These are phyloP conservation scores for Phytophthora cryptogea DNA, from an alignment of 352 stramenopile species.

Conservation along the genomic window DNA sequence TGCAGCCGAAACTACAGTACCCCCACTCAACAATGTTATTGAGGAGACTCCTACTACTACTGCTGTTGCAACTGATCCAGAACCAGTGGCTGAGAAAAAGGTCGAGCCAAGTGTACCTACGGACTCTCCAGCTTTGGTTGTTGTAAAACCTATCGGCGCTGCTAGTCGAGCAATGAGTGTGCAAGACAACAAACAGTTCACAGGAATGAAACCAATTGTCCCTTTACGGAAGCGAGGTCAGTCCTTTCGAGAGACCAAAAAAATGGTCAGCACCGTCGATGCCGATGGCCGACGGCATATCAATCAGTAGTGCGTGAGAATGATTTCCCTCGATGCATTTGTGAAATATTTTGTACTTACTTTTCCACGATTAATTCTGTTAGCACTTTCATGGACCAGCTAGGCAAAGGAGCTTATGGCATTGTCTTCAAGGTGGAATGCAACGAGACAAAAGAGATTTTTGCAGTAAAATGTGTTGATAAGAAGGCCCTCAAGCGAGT, in stretches of 20 bases:
- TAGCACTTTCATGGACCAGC: slow-evolving; percentile 75
- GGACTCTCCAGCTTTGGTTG: slow-evolving; percentile 20
- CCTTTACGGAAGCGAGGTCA: slow-evolving; percentile 62
- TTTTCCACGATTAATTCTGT: not conserved
- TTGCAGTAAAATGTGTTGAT: slow-evolving; percentile 78
- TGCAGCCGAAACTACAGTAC: not conserved
- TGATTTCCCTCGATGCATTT: not conserved
- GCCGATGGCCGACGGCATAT: slow-evolving; percentile 57
- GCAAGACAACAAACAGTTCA: slow-evolving; percentile 39
- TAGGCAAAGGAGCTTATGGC: slow-evolving; percentile 77
- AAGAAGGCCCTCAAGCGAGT: slow-evolving; percentile 79
- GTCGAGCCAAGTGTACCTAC: not conserved
- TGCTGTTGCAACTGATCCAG: not conserved
- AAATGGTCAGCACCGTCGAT: slow-evolving; percentile 53
- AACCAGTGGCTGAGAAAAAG: slow-evolving; percentile 2
- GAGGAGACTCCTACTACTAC: not conserved
- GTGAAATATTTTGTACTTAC: not conserved
- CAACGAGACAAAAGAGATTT: slow-evolving; percentile 70
- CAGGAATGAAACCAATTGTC: slow-evolving; percentile 60
- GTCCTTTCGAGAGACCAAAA: slow-evolving; percentile 73
- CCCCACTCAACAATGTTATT: not conserved
- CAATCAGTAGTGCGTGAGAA: slow-evolving; percentile 73
- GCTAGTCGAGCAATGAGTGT: slow-evolving; percentile 10
- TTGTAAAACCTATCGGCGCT: slow-evolving; percentile 22
- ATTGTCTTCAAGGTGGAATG: slow-evolving; percentile 70